Conservation (phyloP, 352 stramenopile genomes). For the Phytophthora sp. region DNA sequence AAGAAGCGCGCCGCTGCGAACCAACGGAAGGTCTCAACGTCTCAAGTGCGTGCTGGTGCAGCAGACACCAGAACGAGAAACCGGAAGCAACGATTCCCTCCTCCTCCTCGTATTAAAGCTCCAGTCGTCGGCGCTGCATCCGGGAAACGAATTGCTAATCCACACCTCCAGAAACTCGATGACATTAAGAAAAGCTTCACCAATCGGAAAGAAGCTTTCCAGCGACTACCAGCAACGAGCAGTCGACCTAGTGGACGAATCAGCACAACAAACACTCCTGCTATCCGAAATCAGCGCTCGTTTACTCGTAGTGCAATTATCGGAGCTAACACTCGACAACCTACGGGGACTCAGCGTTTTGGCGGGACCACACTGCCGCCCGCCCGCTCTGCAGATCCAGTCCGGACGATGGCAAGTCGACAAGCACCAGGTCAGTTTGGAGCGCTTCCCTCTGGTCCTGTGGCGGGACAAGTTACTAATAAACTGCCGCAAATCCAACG, state of each 20-base stretch:
- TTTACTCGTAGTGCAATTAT: conserved; percentile 30
- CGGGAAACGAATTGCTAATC: conserved; percentile 60
- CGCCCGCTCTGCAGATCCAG: conserved; percentile 1
- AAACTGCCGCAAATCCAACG: conserved; percentile 32
- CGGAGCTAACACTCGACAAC: conserved; percentile 17
- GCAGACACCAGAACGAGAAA: conserved; percentile 15
- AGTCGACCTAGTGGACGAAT: conserved; percentile 21
- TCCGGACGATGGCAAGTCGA: not conserved
- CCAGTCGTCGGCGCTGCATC: conserved; percentile 54
- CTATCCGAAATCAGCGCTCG: conserved; percentile 29
- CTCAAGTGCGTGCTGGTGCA: conserved; percentile 32
- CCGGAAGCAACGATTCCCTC: conserved; percentile 30
- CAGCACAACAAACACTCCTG: conserved; percentile 9
- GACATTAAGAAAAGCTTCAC: conserved; percentile 69
- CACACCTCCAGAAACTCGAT: conserved; percentile 69
- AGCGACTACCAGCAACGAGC: conserved; percentile 37
- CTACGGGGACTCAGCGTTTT: conserved; percentile 8
- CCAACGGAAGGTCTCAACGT: conserved; percentile 53
- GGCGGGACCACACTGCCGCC: conserved; percentile 14
- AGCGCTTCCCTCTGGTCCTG: conserved; percentile 1
- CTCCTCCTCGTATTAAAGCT: conserved; percentile 50
- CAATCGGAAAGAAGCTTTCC: conserved; percentile 59
- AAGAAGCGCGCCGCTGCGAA: conserved; percentile 66
- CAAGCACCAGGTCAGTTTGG: conserved; percentile 4
- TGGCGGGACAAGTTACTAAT: conserved; percentile 13